These are phyloP conservation scores for Thuja plicata DNA, from an alignment of 83 land plant species.

Conservation along the genomic window DNA sequence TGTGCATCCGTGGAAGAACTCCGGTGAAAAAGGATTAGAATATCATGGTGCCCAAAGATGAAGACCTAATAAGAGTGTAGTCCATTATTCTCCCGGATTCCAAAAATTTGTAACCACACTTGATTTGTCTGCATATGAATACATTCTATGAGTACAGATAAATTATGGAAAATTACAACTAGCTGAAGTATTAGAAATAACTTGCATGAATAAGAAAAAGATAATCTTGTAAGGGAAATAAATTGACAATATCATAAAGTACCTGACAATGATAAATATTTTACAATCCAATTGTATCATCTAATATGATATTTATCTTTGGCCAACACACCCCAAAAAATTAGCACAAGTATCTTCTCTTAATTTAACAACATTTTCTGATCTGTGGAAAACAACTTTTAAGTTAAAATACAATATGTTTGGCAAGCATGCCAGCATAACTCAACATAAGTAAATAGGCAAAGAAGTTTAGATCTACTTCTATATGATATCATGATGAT, in stretches of 20 bases:
- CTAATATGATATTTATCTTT: not conserved
- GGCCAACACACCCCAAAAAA: not conserved
- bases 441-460: not conserved
- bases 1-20: not conserved
- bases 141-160: constrained; percentile 7
- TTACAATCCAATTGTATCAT: no score
- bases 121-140: constrained; percentile 37
- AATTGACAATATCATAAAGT: not conserved
- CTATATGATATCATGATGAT: not conserved
- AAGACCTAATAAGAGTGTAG: constrained; percentile 47
- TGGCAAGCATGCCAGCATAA: not conserved
- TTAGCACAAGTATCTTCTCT: not conserved
- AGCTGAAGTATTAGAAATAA: not conserved
- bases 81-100: constrained; percentile 39
- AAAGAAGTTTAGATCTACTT: not conserved
- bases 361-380: not conserved
- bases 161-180: not conserved
- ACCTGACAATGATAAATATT: not conserved
- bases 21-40: constrained; percentile 22
- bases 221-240: not conserved
- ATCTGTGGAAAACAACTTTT: not conserved
- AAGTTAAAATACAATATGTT: not conserved
- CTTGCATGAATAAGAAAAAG: not conserved
- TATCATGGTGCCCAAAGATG: constrained; percentile 30
- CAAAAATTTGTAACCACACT: constrained; percentile 39